Conservation (phyloP, 106 monocot species). For the Hemerocallis citrina region DNA sequence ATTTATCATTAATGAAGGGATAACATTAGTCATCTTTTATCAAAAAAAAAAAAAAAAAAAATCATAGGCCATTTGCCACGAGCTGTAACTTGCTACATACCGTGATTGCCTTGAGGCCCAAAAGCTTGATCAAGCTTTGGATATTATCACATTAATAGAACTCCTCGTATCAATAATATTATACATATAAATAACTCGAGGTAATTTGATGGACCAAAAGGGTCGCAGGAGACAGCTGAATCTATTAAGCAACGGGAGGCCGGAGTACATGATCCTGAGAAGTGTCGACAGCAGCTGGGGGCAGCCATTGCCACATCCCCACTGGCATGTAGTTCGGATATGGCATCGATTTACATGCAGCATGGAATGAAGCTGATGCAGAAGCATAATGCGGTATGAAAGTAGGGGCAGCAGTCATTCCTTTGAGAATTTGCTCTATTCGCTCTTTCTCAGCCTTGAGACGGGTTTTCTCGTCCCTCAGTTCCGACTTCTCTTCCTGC, state of each 20-base stretch:
- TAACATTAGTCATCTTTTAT: too few relatives aligned
- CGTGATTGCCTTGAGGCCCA: too few relatives aligned
- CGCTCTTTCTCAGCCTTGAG: conserved; percentile 65
- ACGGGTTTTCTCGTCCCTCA: conserved; percentile 67
- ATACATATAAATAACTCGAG: too few relatives aligned
- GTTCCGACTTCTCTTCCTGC: conserved; percentile 67
- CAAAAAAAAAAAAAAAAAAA: too few relatives aligned
- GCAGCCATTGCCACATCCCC: conserved; percentile 82
- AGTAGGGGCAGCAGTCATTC: conserved; percentile 16
- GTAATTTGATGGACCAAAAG: too few relatives aligned
- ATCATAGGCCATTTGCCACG: too few relatives aligned
- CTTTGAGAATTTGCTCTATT: conserved; percentile 53
- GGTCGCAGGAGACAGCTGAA: too few relatives aligned
- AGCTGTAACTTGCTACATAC: too few relatives aligned
- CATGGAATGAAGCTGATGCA: conserved; percentile 15
- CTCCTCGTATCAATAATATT: too few relatives aligned
- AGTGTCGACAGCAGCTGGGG: conserved; percentile 54
- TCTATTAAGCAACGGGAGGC: conserved; percentile 80
- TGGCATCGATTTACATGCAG: conserved; percentile 28
- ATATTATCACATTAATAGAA: too few relatives aligned
- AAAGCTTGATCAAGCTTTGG: too few relatives aligned
- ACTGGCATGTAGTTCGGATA: conserved; percentile 34
- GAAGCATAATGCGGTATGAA: conserved; percentile 26
- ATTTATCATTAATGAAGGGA: too few relatives aligned
- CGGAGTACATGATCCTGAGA: conserved; percentile 66